Conservation (phyloP, 352 stramenopile genomes). For the Globisporangium radiosum region DNA sequence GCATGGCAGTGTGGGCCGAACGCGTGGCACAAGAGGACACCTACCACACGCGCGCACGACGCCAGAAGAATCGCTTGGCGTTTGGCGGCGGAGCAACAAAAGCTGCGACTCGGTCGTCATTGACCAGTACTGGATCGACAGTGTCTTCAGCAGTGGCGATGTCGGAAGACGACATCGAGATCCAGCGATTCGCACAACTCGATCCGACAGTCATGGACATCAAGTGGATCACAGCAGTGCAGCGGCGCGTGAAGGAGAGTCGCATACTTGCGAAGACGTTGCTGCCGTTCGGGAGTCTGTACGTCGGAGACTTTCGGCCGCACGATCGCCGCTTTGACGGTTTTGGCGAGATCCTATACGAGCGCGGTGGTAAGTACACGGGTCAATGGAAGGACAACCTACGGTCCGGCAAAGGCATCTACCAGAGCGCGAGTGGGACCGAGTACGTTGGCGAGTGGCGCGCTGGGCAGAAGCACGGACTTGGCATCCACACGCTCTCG, state of each 20-base stretch:
- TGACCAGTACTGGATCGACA: background rate
- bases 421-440: constrained; percentile 40
- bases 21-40: constrained; percentile 30
- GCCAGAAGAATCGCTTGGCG: constrained; percentile 29
- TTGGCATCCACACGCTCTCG: constrained; percentile 65
- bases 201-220: constrained; percentile 26
- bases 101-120: background rate
- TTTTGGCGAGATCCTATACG: constrained; percentile 82
- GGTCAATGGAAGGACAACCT: constrained; percentile 74
- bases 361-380: constrained; percentile 73
- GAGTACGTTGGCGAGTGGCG: constrained; percentile 74
- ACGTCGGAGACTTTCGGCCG: constrained; percentile 62
- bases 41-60: constrained; percentile 13
- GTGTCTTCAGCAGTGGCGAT: background rate
- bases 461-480: constrained; percentile 69
- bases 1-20: constrained; percentile 57
- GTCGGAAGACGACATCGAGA: constrained; percentile 14
- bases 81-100: constrained; percentile 18
- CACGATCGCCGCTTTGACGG: constrained; percentile 55
- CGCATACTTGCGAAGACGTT: constrained; percentile 58
- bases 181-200: constrained; percentile 13
- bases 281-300: constrained; percentile 58
- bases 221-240: constrained; percentile 53
- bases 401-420: constrained; percentile 65
- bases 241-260: constrained; percentile 22